Evolutionary conservation across 495 filamentous ascomycete genomes (phyloP), one percentile per base, ranked within the genome.

Genomic region (Penicillium chermesinum): DNA sequence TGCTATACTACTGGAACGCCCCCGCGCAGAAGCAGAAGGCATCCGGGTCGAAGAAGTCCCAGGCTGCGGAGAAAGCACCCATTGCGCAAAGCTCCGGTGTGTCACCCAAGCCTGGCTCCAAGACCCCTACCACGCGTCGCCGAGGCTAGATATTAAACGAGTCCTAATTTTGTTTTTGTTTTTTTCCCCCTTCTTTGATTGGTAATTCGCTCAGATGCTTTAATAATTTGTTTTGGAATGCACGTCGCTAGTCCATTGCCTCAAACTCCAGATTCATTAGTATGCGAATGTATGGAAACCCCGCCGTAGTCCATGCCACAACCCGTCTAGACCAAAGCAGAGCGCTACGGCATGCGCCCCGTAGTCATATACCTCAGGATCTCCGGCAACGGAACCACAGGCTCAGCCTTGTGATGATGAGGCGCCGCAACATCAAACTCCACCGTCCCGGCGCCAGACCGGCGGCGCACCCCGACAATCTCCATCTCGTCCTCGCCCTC

Each of bases 1-100:
- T 97, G 89, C 64, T 91, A 8, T 96, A 89, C 69, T 97, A 96
- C 73, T 98, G 93, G 93, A 95, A 95, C 58, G 75, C 78, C 48
- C 80, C 76, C 6, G 60, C 67, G 46, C 56, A 63, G 19, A 65
- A 69, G 55, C 59, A 65, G 37, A 57, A 63, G 69, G 48, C 77
- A 63, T 63, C 75, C 55, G 60, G 63, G 46, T 64, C 62, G 27
- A 67, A 73, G 48, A 60, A 62, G 46, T 65, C 62, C 36, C 68
- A 74, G 51, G 44, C 56, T 20, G 59, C 53, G 34, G 69, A 65
- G 39, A 59, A 65, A 46, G 41, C 53, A 8, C 61, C 57, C 18
- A 45, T 52, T n/a, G 57, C 50, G n/a, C 48, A 63, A 42, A 69
- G 63, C 50, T 67, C 72, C 15, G 70, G 76, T 6, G 62, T 50